Evolutionary conservation across 768 basidiomycete species (phyloP), one percentile per base, ranked within the genome.

Genomic region (Amylocystis lapponica): DNA sequence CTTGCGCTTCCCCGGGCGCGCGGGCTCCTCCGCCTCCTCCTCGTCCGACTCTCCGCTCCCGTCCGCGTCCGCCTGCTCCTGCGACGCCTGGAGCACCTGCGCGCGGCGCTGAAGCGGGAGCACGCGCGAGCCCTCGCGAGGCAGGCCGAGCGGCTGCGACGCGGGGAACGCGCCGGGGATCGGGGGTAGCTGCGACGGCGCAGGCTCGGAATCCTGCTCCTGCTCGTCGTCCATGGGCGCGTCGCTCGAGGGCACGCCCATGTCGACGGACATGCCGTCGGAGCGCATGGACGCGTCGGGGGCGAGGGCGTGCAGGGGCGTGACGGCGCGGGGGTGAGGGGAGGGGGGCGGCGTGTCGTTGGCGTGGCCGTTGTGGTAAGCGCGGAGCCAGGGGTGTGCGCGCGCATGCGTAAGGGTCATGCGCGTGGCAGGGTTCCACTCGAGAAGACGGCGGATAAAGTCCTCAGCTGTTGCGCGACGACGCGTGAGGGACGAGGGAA

Each of bases 351-450:
- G 20, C 3, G 17, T 14, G 11, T 16, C 26, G 13, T 31, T n/a
- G 12, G 19, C 32, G 25, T 13, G n/a, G n/a, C n/a, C n/a, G 25
- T 27, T 6, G 2, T 40, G 27, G 11, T 50, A 40, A 27, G 11
- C 34, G 35, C 47, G 27, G 3, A 97, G 71, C 95, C 95, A 98
- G 1, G 79, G 77, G 53, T 97, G 92, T 0, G 62, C 21, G 9
- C 86, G 72, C 0, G 92, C 84, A 0, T 75, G 69, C 3, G 70
- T 65, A 46, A 93, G 71, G 5, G 81, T 78, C 75, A 95, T 77
- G n/a, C 94, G 81, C 12, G 58, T 48, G 1, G 49, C 50, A 0
- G 92, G 89, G 42, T 87, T 70, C 27, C 68, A 66, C 39, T 78
- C 72, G 13, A 97, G 75, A 9, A 97, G 74, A 2, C 62, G 52